Evolutionary conservation across 2,329 filamentous ascomycete species (phyloP).

Genomic region (Trichoderma sp.): DNA sequence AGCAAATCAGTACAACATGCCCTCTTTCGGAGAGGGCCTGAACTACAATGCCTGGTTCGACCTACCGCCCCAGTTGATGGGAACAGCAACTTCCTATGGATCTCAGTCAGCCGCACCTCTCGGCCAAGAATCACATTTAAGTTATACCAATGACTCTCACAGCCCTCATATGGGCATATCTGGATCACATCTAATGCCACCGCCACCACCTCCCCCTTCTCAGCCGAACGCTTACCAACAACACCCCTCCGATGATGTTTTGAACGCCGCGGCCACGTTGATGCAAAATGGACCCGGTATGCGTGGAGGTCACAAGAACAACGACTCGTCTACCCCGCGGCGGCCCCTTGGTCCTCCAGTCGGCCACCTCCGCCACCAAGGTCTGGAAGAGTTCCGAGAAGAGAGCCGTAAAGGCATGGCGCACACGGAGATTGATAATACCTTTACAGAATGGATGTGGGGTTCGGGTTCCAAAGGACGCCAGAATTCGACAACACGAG

Average conservation of each 20-base stretch:
- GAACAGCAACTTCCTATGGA: constrained; percentile 64
- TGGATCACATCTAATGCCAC: constrained; percentile 39
- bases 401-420: constrained; percentile 39
- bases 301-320: constrained; percentile 30
- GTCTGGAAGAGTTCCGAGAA: constrained; percentile 45
- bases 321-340: constrained; percentile 29
- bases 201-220: constrained; percentile 34
- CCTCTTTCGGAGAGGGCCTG: constrained; percentile 54
- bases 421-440: constrained; percentile 37
- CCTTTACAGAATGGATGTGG: constrained; percentile 47
- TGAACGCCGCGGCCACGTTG: constrained; percentile 56
- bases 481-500: constrained; percentile 33
- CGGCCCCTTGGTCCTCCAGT: constrained; percentile 38
- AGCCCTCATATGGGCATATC: constrained; percentile 24
- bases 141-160: constrained; percentile 24
- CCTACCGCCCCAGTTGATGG: constrained; percentile 65
- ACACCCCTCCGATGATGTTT: constrained; percentile 54
- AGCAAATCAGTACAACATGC: constrained; percentile 51
- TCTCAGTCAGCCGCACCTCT: constrained; percentile 44
- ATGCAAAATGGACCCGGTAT: constrained; percentile 45
- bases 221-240: constrained; percentile 31
- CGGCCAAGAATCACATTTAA: constrained; percentile 27
- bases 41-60: constrained; percentile 57
- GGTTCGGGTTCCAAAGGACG: constrained; percentile 36
- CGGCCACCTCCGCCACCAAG: constrained; percentile 46